Percentiles rank a stretch among this genome's conserved stretches.
Conservation (phyloP, 2,329 filamentous ascomycete genomes). For the Drechslerella coelobrocha region DNA sequence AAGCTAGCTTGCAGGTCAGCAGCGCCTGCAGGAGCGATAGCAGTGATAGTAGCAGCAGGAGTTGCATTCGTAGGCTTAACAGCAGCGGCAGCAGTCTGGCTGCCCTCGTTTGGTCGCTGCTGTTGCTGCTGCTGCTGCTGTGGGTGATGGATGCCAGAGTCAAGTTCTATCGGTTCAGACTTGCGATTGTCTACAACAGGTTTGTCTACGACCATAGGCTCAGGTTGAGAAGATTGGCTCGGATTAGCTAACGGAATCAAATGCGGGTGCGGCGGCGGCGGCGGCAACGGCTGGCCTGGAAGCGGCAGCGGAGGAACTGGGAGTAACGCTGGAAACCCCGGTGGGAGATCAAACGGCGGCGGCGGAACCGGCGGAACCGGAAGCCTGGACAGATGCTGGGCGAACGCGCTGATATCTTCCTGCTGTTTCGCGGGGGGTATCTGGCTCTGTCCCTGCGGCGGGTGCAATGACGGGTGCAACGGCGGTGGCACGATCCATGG, state of each 20-base stretch:
- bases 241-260: slow-evolving; percentile 40
- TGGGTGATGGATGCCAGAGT: slow-evolving; percentile 11
- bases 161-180: slow-evolving; percentile 25
- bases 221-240: slow-evolving; percentile 18
- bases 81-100: slow-evolving; percentile 5
- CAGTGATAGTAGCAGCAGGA: neutral
- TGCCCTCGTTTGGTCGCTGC: slow-evolving; percentile 15
- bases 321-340: slow-evolving; percentile 24
- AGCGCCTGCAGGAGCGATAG: slow-evolving; percentile 3
- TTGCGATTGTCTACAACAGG: slow-evolving; percentile 22
- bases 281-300: slow-evolving; percentile 23
- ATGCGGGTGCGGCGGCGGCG: slow-evolving; percentile 16
- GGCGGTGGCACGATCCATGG: slow-evolving; percentile 33
- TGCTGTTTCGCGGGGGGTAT: slow-evolving; percentile 17
- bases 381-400: slow-evolving; percentile 38
- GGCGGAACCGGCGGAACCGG: slow-evolving; percentile 19
- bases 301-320: slow-evolving; percentile 19
- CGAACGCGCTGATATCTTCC: slow-evolving; percentile 32
- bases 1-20: slow-evolving; percentile 42
- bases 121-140: slow-evolving; percentile 24
- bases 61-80: too few species aligned
- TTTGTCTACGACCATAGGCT: slow-evolving; percentile 47
- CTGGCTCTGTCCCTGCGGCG: slow-evolving; percentile 14
- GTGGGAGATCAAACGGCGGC: slow-evolving; percentile 29
- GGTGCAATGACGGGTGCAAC: too few species aligned